A percentile compares a stretch with the other conserved stretches of the same genome.
Conservation (phyloP, 225 moss, liverwort and hornwort genomes). For the Antitrichia curtipendula region DNA sequence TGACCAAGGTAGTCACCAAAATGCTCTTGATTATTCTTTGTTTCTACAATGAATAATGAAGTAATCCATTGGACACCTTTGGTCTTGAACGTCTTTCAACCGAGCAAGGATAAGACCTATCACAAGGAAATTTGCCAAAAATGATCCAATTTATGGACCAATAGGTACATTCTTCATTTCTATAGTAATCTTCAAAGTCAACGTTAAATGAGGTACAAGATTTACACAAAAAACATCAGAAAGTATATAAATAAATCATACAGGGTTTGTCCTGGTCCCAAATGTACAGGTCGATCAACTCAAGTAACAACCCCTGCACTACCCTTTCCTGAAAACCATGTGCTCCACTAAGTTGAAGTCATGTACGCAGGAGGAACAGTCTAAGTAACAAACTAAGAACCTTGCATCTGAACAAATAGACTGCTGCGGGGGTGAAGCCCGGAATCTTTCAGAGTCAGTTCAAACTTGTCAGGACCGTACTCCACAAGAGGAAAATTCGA, state of each 20-base stretch:
- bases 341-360: not conserved
- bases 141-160: not conserved
- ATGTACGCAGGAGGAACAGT: not conserved
- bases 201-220: not conserved
- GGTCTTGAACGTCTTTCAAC: too few relatives aligned
- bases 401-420: constrained; percentile 67
- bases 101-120: not conserved
- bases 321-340: not conserved
- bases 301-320: constrained; percentile 2
- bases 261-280: constrained; percentile 12
- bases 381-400: not conserved
- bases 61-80: too few relatives aligned
- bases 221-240: not conserved
- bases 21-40: too few relatives aligned
- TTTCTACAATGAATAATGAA: too few relatives aligned
- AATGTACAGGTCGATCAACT: constrained; percentile 10
- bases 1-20: too few relatives aligned
- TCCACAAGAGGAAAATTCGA: constrained; percentile 79
- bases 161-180: not conserved
- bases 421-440: constrained; percentile 78
- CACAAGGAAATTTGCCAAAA: not conserved
- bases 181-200: not conserved
- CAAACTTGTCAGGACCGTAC: constrained; percentile 61
- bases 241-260: not conserved
- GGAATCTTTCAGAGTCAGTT: constrained; percentile 55